Evolutionary conservation across 2,329 filamentous ascomycete species (phyloP).

Genomic region (Berkeleyomyces basicola): DNA sequence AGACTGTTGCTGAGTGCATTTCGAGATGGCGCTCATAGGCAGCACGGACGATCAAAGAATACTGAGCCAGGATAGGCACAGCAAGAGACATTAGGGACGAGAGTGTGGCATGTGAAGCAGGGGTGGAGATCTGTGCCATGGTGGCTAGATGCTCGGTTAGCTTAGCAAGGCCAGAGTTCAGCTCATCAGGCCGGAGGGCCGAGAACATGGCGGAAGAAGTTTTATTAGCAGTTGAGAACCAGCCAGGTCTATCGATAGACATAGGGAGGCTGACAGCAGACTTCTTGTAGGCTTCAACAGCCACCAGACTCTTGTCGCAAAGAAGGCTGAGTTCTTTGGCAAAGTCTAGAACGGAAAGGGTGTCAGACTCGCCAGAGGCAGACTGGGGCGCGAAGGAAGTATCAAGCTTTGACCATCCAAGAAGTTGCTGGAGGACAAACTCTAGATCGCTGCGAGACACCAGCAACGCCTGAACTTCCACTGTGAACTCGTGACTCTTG

Average conservation of each 20-base stretch:
- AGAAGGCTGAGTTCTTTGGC: slow-evolving; percentile 42
- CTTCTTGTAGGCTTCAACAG: slow-evolving; percentile 55
- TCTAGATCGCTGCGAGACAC: slow-evolving; percentile 36
- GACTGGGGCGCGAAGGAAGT: slow-evolving; percentile 17
- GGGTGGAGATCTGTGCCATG: background rate
- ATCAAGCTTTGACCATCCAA: slow-evolving; percentile 40
- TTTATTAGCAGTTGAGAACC: slow-evolving; percentile 23
- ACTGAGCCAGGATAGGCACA: slow-evolving; percentile 60
- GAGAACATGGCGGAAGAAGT: slow-evolving; percentile 4
- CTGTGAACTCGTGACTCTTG: slow-evolving; percentile 24
- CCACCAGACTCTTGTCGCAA: slow-evolving; percentile 63
- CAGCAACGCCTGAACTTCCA: slow-evolving; percentile 26
- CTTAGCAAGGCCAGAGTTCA: slow-evolving; percentile 26
- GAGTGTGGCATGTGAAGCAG: background rate
- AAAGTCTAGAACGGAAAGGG: slow-evolving; percentile 25
- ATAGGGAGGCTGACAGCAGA: slow-evolving; percentile 35
- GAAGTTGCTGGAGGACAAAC: slow-evolving; percentile 50
- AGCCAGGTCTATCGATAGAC: slow-evolving; percentile 43
- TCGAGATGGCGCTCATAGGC: slow-evolving; percentile 40
- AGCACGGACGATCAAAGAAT: slow-evolving; percentile 42
- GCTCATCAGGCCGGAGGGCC: slow-evolving; percentile 9
- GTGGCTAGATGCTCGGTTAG: slow-evolving; percentile 17
- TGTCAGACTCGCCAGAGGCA: slow-evolving; percentile 12
- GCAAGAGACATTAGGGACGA: slow-evolving; percentile 37
- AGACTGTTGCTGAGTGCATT: slow-evolving; percentile 54